Base-by-base conservation (phyloP, 2,329 filamentous ascomycete species). In the Hirsutella thompsonii region DNA sequence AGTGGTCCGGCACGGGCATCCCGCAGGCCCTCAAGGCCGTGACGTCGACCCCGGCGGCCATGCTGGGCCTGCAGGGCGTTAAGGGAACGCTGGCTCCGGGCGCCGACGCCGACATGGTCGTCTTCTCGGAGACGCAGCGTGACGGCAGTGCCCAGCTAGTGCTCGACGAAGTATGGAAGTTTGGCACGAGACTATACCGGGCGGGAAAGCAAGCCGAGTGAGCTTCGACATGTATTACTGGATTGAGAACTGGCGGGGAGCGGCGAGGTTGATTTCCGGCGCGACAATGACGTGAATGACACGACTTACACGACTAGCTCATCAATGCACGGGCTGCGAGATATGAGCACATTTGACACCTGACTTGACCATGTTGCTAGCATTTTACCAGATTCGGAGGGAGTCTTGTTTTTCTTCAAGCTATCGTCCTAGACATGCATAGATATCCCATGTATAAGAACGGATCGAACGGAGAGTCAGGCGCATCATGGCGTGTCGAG, bases 121-220 rank as follows among this genome's bases (percentile, higher is more conserved):
- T 90, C 16, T 60, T 90, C 29, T 75, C 74, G 4, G 70, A 82
- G 43, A 62, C 67, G 13, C 57, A 62, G 19, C 60, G 55, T 37
- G 60, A 48, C 34, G 69, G 68, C 10, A 55, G 50, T 32, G 66
- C 60, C 46, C 69, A 67, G 43, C 61, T 90, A 33, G 64, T 72
- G 10, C 67, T 88, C n/a, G 79, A 85, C 44, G 74, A 85, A 59
- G 82, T 87, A 18, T 88, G 82, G 83, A 88, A 88, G 61, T 86
- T 86, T 64, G 83, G 83, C 5, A 61, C 61, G 29, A 65, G 67
- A 48, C 69, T 81, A 19, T 53, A 52, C 40, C 51, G 49, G 30
- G 43, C 51, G 19, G 47, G 49, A 14, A 46, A 21, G 36, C 23
- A 26, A 11, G 29, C 20, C 30, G 42, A n/a, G 30, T 37, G 33